Evolutionary conservation across 805 yeast genomes (phyloP).

Genomic region (Kodamaea kakaduensis): DNA sequence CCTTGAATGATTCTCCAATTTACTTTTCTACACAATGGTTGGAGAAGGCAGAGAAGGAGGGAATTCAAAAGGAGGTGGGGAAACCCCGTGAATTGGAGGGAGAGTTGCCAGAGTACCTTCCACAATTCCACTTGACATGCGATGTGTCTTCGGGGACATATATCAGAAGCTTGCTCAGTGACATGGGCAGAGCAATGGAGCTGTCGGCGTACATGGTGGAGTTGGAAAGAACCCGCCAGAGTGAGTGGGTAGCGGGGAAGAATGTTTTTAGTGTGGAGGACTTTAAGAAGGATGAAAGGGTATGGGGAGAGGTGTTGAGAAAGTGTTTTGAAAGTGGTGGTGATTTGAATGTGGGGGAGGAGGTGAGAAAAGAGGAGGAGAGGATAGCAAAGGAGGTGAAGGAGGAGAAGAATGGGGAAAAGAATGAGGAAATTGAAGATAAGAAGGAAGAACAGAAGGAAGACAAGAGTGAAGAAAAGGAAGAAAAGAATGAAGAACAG

Average conservation of each 20-base stretch:
- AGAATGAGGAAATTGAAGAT: conserved; percentile 6
- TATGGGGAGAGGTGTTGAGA: conserved; percentile 67
- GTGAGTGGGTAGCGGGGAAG: conserved; percentile 74
- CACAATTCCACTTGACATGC: conserved; percentile 67
- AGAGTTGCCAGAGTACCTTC: conserved; percentile 49
- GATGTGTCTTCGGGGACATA: conserved; percentile 94
- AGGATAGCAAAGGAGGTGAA: no score
- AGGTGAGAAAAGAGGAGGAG: conserved; percentile 16
- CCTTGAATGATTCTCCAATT: conserved; percentile 59
- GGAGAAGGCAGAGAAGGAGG: conserved; percentile 39
- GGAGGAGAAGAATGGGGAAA: conserved; percentile 9
- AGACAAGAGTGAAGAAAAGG: conserved; percentile 3
- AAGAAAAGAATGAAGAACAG: conserved; percentile 4
- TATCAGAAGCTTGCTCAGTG: conserved; percentile 85
- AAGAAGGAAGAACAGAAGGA: conserved; percentile 8
- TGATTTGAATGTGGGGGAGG: conserved; percentile 23
- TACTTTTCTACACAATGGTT: conserved; percentile 55
- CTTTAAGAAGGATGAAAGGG: conserved; percentile 55
- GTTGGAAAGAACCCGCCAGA: conserved; percentile 69
- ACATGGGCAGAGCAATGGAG: conserved; percentile 75
- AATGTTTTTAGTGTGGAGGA: conserved; percentile 66
- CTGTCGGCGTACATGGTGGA: conserved; percentile 87
- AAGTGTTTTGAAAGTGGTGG: conserved; percentile 45
- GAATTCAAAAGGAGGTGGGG: conserved; percentile 35
- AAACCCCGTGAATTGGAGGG: conserved; percentile 37